A percentile compares a stretch with the other conserved stretches of the same genome.
Evolutionary conservation across 2,329 filamentous ascomycete genomes (phyloP).

Genomic region (Alternaria ventricosa): DNA sequence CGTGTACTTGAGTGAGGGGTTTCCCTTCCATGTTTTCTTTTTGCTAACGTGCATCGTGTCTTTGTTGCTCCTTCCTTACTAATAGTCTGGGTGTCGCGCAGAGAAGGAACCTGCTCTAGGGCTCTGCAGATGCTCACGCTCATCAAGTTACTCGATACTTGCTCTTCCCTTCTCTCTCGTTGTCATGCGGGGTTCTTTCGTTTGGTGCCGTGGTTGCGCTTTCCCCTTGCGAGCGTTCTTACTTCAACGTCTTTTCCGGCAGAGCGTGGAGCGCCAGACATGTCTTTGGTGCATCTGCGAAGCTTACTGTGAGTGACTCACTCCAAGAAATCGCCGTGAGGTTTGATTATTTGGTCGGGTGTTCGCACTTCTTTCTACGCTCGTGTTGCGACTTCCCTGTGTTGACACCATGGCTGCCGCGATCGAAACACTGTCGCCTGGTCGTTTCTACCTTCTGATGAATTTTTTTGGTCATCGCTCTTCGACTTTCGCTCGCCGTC

Average conservation of each 20-base stretch:
- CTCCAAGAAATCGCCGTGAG: not conserved
- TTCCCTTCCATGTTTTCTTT: not conserved
- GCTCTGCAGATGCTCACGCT: not conserved
- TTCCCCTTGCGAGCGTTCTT: not conserved
- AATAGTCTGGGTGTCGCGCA: not conserved
- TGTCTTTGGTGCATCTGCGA: not conserved
- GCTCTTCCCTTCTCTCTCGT: not conserved
- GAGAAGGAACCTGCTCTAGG: not conserved
- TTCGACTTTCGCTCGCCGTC: not conserved
- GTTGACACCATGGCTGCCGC: not conserved
- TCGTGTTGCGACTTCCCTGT: not conserved
- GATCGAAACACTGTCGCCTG: not conserved
- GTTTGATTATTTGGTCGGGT: not conserved
- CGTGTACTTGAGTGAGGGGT: not conserved
- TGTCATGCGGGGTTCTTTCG: not conserved
- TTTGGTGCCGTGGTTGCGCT: not conserved
- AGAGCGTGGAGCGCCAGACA: not conserved
- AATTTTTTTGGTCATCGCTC: not conserved
- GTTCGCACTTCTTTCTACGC: not conserved
- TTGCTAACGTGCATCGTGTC: not conserved
- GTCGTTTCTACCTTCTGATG: not conserved
- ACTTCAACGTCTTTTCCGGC: not conserved
- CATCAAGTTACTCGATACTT: not conserved
- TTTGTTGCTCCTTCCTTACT: not conserved
- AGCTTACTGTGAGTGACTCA: not conserved